Evolutionary conservation across 371 early-diverging fungal species (phyloP), one percentile per base, ranked within the genome.

Genomic region (Mucor irregularis): DNA sequence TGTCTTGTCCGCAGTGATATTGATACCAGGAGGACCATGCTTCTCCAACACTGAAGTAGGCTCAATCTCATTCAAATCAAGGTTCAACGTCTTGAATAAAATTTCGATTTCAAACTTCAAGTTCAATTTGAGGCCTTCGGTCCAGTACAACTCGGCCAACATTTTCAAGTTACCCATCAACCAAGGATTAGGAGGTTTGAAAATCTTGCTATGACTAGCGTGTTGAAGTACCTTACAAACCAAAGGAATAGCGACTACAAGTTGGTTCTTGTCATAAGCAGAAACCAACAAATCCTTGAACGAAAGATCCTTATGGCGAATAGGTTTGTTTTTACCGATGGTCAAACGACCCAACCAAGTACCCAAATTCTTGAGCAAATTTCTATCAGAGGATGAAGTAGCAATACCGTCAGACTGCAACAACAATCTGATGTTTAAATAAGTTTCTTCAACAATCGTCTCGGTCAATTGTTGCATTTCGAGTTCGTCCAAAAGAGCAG

Each of bases 81-180:
- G 68, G 13, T 84, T 68, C 39, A 96, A 72, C 22, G 90, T 86
- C 68, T 93, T 95, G 78, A 90, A 96, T 38, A 99, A 72, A 7
- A 97, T 92, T 68, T 98, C 98, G 28, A 99, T 93, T 66, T 96
- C 97, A 74, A 99, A 97, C 64, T 95, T 94, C 31, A 96, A 82
- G 47, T 92, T 95, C 53, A 96, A 75, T 64, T 94, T 95, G 48
- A 97, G 73, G 29, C 94, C 93, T 0, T 95, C 97, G 47, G 81
- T 89, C 65, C 91, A 90, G 65, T 96, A 97, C 8, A 99, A 73
- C 68, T 98, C 98, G 9, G 91, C 87, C 26, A 99, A 73, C 2
- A 98, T 77, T 44, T 86, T 86, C 74, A 99, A 81, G 53, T 92
- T 91, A 26, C 91, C 88, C 90, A 98, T 95, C 39, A 97, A 64